These are phyloP conservation scores for Fusarium udum DNA, from an alignment of 2,329 filamentous ascomycete species.

Conservation along the genomic window DNA sequence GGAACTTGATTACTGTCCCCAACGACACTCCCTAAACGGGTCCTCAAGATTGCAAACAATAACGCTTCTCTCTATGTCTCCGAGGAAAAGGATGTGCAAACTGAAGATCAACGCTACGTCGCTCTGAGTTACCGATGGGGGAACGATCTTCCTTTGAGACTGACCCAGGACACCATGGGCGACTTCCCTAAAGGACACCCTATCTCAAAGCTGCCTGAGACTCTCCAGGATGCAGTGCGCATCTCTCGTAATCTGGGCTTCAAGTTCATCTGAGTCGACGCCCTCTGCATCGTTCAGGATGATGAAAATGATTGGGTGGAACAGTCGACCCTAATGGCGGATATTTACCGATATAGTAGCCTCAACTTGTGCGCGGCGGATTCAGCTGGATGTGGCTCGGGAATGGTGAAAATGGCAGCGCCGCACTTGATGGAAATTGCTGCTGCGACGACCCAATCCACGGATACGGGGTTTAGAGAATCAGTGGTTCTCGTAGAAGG, in stretches of 20 bases:
- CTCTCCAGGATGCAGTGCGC: not conserved
- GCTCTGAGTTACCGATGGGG: not conserved
- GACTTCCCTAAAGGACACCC: rapidly evolving
- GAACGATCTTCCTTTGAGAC: not conserved
- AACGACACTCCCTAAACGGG: not conserved
- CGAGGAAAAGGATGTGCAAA: rapidly evolving
- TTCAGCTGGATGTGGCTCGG: not conserved
- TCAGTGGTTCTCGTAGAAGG: not conserved
- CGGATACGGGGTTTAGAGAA: rapidly evolving
- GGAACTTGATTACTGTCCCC: not conserved
- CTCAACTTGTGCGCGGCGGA: not conserved
- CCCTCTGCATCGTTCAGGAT: not conserved
- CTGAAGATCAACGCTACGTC: not conserved
- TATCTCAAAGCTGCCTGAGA: not conserved
- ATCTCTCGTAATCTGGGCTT: not conserved
- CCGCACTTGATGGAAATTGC: not conserved
- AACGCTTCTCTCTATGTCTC: rapidly evolving
- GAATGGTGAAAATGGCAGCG: not conserved
- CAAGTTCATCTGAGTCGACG: not conserved
- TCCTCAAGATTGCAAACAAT: not conserved
- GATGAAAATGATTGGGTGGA: not conserved
- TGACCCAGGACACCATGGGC: rapidly evolving
- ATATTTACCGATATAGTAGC: not conserved
- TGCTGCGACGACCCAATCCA: rapidly evolving
- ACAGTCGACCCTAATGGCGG: not conserved